Conservation (phyloP, 192 early-diverging fungal species). For the Podochytrium sp. region DNA sequence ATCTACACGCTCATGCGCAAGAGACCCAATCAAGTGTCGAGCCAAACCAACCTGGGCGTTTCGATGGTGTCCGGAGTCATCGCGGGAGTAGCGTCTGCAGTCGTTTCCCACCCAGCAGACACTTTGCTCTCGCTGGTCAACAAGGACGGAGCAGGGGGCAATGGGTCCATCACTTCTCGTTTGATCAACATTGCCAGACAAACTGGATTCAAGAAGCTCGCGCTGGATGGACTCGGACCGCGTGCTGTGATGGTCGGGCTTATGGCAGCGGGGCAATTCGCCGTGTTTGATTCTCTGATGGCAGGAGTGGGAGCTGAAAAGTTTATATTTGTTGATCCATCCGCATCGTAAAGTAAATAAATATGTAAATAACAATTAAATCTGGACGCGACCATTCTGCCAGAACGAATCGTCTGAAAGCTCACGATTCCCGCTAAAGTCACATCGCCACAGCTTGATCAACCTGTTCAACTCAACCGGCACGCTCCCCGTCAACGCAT, state of each 20-base stretch:
- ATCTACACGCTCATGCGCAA: slow-evolving; percentile 50
- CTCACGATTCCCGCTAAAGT: too few relatives aligned
- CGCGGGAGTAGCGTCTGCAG: slow-evolving; percentile 86
- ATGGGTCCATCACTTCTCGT: slow-evolving; percentile 41
- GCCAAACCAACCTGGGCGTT: slow-evolving; percentile 50
- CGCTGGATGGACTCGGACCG: slow-evolving; percentile 81
- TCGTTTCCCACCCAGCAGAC: slow-evolving; percentile 91
- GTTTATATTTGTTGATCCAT: slow-evolving; percentile 46
- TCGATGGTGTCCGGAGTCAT: slow-evolving; percentile 85
- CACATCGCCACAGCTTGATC: too few relatives aligned
- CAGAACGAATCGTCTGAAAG: too few relatives aligned
- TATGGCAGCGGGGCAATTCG: slow-evolving; percentile 67
- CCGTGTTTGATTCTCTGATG: slow-evolving; percentile 42
- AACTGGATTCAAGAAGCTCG: slow-evolving; percentile 43
- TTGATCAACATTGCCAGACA: slow-evolving; percentile 40
- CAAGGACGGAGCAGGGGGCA: slow-evolving; percentile 50
- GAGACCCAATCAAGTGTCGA: slow-evolving; percentile 49
- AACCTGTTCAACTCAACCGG: too few relatives aligned
- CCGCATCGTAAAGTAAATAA: too few relatives aligned
- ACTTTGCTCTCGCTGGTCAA: slow-evolving; percentile 58
- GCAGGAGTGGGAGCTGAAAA: slow-evolving; percentile 34
- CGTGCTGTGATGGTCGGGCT: slow-evolving; percentile 94
- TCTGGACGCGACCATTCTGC: too few relatives aligned
- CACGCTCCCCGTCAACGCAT: too few relatives aligned
- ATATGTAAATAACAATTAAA: too few relatives aligned